phyloP scores from a whole-genome alignment of 805 yeast species.

The Candida pseudofarinosa region DNA sequence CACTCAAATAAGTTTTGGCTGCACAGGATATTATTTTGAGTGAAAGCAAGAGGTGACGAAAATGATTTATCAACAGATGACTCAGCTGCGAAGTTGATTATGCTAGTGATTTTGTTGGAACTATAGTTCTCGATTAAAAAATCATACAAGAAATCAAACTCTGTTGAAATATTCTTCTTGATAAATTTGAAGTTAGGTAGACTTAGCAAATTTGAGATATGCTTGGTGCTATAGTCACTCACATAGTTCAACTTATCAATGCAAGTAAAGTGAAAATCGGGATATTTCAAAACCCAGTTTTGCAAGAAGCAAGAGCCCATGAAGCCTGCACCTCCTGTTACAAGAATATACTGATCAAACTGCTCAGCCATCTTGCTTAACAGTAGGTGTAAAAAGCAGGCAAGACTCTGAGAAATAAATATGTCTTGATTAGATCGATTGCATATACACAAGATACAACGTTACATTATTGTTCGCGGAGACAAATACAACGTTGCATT shows the following conservation, averaged over 20 bases:
- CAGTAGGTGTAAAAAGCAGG: not conserved
- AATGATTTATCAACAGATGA: constrained; percentile 53
- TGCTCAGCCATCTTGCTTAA: not conserved
- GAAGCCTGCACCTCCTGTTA: constrained; percentile 59
- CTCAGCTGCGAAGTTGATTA: constrained; percentile 55
- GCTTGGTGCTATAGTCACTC: constrained; percentile 25
- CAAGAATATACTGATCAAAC: constrained; percentile 24
- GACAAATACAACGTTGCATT: constrained; percentile 8
- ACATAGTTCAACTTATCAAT: constrained; percentile 48
- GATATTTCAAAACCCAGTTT: constrained; percentile 25
- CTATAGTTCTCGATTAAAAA: constrained; percentile 12
- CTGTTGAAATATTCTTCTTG: constrained; percentile 34
- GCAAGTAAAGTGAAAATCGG: constrained; percentile 34
- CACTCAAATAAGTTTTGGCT: constrained; percentile 47
- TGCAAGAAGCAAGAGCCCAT: constrained; percentile 48
- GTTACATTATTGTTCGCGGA: constrained; percentile 5
- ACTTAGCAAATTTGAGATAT: constrained; percentile 8
- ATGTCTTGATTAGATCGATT: not conserved
- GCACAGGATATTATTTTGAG: constrained; percentile 42
- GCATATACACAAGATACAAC: constrained; percentile 6
- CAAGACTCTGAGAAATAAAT: not conserved
- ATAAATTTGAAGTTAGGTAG: constrained; percentile 20
- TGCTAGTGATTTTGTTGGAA: constrained; percentile 20
- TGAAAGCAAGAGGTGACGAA: constrained; percentile 38
- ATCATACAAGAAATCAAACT: constrained; percentile 14